These are phyloP conservation scores for Aureobasidium mangrovei DNA, from an alignment of 2,329 filamentous ascomycete species.

Conservation along the genomic window DNA sequence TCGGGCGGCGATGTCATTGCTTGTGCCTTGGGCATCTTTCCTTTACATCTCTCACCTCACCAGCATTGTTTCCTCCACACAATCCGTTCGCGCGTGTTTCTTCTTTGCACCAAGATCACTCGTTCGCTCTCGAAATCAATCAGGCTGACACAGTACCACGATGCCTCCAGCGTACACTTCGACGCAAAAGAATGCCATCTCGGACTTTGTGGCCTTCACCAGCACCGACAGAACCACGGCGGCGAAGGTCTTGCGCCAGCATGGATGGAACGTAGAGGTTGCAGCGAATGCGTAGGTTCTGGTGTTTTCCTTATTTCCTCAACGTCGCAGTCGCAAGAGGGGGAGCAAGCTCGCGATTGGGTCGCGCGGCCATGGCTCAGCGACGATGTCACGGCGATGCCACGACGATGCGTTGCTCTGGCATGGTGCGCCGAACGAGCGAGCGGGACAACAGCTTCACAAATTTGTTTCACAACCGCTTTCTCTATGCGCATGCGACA, in stretches of 20 bases:
- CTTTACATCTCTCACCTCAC: background rate
- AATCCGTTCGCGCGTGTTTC: background rate
- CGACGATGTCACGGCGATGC: background rate
- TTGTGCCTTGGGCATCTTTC: constrained; percentile 4
- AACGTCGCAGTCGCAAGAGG: background rate
- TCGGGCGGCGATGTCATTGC: background rate
- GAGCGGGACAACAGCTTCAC: no score
- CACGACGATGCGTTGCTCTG: no score
- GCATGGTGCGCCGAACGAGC: no score
- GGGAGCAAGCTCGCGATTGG: background rate
- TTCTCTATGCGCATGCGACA: background rate
- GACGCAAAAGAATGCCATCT: constrained; percentile 38
- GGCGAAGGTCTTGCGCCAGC: constrained; percentile 36
- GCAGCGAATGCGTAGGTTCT: constrained; percentile 41
- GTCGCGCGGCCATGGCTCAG: background rate
- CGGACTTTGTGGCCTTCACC: constrained; percentile 38
- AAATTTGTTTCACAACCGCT: background rate
- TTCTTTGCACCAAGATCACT: background rate
- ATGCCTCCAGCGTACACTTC: constrained; percentile 41
- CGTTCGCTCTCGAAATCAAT: background rate
- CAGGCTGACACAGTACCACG: constrained; percentile 17
- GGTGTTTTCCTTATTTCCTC: background rate
- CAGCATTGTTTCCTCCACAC: background rate
- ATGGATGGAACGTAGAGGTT: constrained; percentile 36
- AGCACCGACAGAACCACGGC: constrained; percentile 37